Evolutionary conservation across 1,284 basidiomycete species (phyloP), one percentile per base, ranked within the genome.

Genomic region (Ganoderma resinaceum): DNA sequence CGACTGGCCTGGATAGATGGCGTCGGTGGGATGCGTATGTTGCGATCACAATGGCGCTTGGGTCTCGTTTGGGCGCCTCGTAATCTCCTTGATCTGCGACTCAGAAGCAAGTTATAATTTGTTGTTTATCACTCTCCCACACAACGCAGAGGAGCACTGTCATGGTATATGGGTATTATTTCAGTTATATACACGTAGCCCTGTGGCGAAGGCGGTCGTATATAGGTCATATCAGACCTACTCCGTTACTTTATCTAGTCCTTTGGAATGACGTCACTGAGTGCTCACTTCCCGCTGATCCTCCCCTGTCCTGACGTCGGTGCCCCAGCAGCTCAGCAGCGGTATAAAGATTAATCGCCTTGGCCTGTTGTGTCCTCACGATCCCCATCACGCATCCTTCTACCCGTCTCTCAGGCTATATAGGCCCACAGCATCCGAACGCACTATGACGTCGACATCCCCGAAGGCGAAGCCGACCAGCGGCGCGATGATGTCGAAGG

Each of bases 401-500:
- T 23, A 49, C 23, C 2, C 23, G n/a, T 26, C 46, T 26, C 43
- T 46, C n/a, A 46, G 4, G 11, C 3, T 26, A 8, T 46, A 23
- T 12, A 26, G 23, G 46, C 23, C 23, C 23, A 33, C 35, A 31
- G 29, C 33, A 16, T 26, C 26, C n/a, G 61, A 42, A 43, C 18
- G 42, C 57, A 31, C 40, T 33, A 66, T 53, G 55, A 67, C 61
- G 49, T 73, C 72, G 55, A 67, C 61, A 55, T 73, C 72, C 20
- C 33, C 18, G 9, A 58, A 58, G n/a, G 20, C 20, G 33, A 35
- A 40, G 23, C 9, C 61, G 14, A n/a, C 46, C 29, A 49, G 46
- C 61, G 73, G 72, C 46, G 72, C 75, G 2, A 75, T 76, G 73
- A 70, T 71, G 61, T 75, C 75, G 38, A 76, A 74, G 46, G 74